These are phyloP conservation scores for Neurospora sp. DNA, from an alignment of 495 filamentous ascomycete genomes.

Conservation along the genomic window DNA sequence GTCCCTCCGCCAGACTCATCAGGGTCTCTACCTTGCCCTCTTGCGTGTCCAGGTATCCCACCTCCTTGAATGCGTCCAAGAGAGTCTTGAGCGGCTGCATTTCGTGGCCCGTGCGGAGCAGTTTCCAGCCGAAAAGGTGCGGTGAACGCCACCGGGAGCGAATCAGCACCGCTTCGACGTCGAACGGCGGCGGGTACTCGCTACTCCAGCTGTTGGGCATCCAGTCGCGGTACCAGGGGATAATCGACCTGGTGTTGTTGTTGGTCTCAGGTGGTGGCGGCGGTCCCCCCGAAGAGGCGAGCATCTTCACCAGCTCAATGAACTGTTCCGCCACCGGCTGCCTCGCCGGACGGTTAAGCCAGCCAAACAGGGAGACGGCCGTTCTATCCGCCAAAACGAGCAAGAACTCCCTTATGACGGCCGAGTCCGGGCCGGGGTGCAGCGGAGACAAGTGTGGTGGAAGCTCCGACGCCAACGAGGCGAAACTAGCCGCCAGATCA, in stretches of 20 bases:
- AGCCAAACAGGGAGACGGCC: background rate
- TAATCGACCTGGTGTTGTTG: background rate
- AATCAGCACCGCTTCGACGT: background rate
- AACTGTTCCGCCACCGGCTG: background rate
- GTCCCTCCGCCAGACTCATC: background rate
- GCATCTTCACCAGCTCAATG: background rate
- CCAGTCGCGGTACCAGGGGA: background rate
- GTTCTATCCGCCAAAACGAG: background rate
- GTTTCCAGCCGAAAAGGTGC: rapidly evolving
- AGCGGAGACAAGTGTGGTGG: background rate
- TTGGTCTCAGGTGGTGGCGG: background rate
- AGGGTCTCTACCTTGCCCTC: background rate
- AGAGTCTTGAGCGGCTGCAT: background rate
- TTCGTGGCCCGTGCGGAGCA: background rate
- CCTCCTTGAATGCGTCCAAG: background rate
- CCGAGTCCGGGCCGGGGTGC: background rate
- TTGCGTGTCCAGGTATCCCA: background rate
- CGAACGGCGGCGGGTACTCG: background rate
- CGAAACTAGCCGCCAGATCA: background rate
- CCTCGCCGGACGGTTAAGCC: too few species aligned
- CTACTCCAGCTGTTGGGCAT: background rate
- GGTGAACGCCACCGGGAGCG: background rate
- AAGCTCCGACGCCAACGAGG: background rate
- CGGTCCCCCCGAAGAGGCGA: background rate
- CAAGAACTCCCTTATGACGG: background rate